Evolutionary conservation across 768 basidiomycete genomes (phyloP), one percentile per base, ranked within the genome.

Genomic region (Calocybe gangraenosa): DNA sequence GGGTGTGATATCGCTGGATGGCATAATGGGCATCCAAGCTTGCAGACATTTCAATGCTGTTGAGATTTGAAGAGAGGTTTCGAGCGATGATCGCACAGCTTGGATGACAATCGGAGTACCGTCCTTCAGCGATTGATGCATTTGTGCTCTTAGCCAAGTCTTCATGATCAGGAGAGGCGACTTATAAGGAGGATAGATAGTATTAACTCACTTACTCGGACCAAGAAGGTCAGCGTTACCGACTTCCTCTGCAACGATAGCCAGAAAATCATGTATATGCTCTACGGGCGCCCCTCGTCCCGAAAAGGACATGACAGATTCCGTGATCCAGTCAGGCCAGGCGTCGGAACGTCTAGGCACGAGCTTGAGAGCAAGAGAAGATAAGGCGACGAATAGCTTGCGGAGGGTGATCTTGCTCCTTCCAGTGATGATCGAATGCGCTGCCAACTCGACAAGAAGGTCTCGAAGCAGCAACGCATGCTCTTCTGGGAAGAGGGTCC

Each of bases 311-410:
- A 78, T 72, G 3, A 89, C 71, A 28, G 80, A 81, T 1, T 74
- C 71, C 25, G 82, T 58, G 9, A 95, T 78, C 79, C 93, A 95
- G 42, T 82, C 75, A 0, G 84, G 81, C 87, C 87, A 84, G 50
- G 68, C 64, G 34, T 81, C 70, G 6, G 81, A 73, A 42, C 70
- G 69, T 42, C 76, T 66, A 0, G 84, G 75, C 34, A 75, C 75
- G 40, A 89, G 72, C 63, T 87, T 80, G 46, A 92, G 64, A 31
- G 89, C 88, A 45, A 90, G 64, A 13, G 84, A 78, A 2, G 79
- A 78, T 67, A 94, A 90, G 40, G 89, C 82, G 18, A 92, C 89
- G 60, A 87, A 96, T 14, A 94, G 67, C 59, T 94, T 96, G 44
- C 91, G 80, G 23, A 92, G 73, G 48, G 90, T 87, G 51, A 91